Evolutionary conservation across 768 basidiomycete species (phyloP).

Genomic region (Dentipellis sp.): DNA sequence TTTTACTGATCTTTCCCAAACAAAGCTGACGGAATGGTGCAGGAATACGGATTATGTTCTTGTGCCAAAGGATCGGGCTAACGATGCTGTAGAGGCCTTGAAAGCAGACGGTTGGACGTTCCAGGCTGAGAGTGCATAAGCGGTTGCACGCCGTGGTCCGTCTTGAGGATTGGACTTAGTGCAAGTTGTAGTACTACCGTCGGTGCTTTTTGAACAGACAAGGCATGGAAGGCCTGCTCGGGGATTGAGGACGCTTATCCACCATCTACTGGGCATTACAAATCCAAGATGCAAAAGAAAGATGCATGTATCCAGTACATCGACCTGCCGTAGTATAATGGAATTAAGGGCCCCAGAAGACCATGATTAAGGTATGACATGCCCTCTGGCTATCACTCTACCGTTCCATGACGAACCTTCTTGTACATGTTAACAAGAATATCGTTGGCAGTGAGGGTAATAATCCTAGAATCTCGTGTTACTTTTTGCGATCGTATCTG

Average conservation of each 20-base stretch:
- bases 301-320: no score
- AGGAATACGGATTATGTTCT: slow-evolving; percentile 6
- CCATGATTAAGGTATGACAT: background rate
- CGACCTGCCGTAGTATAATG: no score
- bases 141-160: no score
- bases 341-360: no score
- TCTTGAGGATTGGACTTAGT: no score
- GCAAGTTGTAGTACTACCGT: no score
- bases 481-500: background rate
- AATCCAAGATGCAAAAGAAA: no score
- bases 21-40: background rate
- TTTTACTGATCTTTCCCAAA: background rate
- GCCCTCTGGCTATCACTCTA: slow-evolving; percentile 4
- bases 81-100: background rate
- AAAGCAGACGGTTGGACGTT: background rate
- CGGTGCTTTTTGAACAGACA: no score
- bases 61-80: background rate
- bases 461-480: slow-evolving; percentile 42
- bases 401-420: slow-evolving; percentile 17
- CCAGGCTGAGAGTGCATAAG: background rate
- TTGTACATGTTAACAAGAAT: slow-evolving; percentile 65
- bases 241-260: no score
- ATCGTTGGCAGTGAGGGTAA: slow-evolving; percentile 87
- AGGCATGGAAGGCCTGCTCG: no score
- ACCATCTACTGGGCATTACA: no score